phyloP scores from a whole-genome alignment of 371 early-diverging fungal species.

The Lichtheimia ramosa region DNA sequence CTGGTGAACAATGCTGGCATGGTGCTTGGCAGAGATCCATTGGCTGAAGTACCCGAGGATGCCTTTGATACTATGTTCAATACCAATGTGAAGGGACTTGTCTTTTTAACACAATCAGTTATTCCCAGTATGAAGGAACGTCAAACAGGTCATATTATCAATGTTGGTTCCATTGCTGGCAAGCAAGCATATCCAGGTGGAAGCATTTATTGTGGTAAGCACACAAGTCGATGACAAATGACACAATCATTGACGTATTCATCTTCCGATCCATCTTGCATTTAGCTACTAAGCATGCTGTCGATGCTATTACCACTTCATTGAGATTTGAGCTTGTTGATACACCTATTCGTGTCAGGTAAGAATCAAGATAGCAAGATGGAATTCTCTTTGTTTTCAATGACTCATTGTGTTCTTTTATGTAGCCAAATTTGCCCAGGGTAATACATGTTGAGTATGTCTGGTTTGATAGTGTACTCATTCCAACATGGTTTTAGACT shows the following conservation, averaged over 20 bases:
- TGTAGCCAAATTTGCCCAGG: too few species aligned
- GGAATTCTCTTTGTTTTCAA: background rate
- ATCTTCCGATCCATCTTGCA: conserved; percentile 1
- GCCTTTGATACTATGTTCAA: conserved; percentile 83
- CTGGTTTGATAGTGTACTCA: too few species aligned
- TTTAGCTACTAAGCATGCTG: conserved; percentile 85
- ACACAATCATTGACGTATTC: background rate
- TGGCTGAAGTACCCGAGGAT: conserved; percentile 62
- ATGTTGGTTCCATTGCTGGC: conserved; percentile 85
- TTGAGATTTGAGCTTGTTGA: conserved; percentile 80
- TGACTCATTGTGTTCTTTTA: too few species aligned
- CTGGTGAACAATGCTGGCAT: conserved; percentile 77
- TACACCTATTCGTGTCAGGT: conserved; percentile 70
- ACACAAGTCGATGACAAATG: background rate
- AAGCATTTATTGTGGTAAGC: conserved; percentile 78
- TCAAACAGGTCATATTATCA: conserved; percentile 82
- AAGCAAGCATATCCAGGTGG: conserved; percentile 74
- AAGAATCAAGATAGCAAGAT: background rate
- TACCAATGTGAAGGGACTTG: conserved; percentile 89
- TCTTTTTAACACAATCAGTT: conserved; percentile 81
- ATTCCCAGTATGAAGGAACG: conserved; percentile 82
- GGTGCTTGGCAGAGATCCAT: conserved; percentile 80
- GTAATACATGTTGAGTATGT: too few species aligned
- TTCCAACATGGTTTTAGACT: conserved; percentile 72
- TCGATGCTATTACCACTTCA: conserved; percentile 79